Conservation (phyloP, 2,329 filamentous ascomycete genomes). For the Aspergillus thermomutatus region DNA sequence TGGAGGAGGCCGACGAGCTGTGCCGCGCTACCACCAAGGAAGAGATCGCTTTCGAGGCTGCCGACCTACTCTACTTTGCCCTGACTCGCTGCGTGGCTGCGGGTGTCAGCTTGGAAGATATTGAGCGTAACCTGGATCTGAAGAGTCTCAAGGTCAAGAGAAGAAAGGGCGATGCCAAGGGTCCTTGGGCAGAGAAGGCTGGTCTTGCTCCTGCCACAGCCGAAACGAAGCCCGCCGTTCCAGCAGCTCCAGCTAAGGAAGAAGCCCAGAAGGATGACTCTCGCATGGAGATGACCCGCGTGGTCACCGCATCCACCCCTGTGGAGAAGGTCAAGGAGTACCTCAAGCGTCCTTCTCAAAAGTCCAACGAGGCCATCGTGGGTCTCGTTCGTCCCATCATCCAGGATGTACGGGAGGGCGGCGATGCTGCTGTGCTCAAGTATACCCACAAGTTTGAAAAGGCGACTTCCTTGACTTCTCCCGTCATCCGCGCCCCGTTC, state of each 20-base stretch:
- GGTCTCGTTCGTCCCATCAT: slow-evolving; percentile 90
- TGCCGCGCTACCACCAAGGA: slow-evolving; percentile 79
- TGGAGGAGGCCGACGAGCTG: slow-evolving; percentile 95
- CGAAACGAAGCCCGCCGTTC: slow-evolving; percentile 5
- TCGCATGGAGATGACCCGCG: slow-evolving; percentile 78
- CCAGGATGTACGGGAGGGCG: slow-evolving; percentile 75
- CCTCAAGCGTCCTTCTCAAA: slow-evolving; percentile 86
- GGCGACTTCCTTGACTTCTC: slow-evolving; percentile 83
- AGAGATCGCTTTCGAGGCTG: slow-evolving; percentile 89
- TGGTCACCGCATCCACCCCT: slow-evolving; percentile 64
- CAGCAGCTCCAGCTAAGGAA: slow-evolving; percentile 1
- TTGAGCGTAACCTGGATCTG: slow-evolving; percentile 86
- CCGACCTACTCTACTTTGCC: slow-evolving; percentile 94
- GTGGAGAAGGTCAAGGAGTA: slow-evolving; percentile 66
- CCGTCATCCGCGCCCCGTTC: slow-evolving; percentile 88
- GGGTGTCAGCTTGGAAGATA: slow-evolving; percentile 81
- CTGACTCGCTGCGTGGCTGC: slow-evolving; percentile 82
- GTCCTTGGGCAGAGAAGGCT: slow-evolving; percentile 82
- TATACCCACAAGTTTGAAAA: slow-evolving; percentile 99
- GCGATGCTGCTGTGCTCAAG: slow-evolving; percentile 82
- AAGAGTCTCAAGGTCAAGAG: slow-evolving; percentile 96
- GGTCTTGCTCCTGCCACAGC: slow-evolving; percentile 59
- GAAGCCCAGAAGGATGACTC: slow-evolving; percentile 51
- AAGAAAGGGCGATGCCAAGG: slow-evolving; percentile 89
- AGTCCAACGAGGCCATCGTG: slow-evolving; percentile 90